A percentile compares a stretch with the other conserved stretches of the same genome.
These are phyloP conservation scores for Lachnellula occidentalis DNA, from an alignment of 2,329 filamentous ascomycete species.

Conservation along the genomic window DNA sequence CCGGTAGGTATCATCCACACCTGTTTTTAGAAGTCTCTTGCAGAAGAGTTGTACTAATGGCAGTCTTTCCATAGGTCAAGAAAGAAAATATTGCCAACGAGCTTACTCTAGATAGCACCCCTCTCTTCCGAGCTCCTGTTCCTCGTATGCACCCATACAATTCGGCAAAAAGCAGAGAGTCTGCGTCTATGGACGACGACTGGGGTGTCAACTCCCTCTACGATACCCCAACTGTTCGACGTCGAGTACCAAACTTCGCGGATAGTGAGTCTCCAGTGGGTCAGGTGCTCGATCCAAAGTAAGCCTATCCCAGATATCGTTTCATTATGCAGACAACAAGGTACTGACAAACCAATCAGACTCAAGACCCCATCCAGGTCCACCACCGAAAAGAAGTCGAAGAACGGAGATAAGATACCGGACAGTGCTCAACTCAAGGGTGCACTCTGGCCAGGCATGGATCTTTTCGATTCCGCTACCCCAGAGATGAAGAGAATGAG, in stretches of 20 bases:
- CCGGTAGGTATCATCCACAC: conserved; percentile 10
- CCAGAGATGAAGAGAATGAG: conserved; percentile 66
- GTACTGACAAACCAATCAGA: conserved; percentile 12
- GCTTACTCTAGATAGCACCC: conserved; percentile 10
- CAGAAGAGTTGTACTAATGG: not conserved
- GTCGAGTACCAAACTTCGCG: conserved; percentile 23
- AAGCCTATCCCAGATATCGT: not conserved
- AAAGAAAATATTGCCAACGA: conserved; percentile 11
- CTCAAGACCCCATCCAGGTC: conserved; percentile 23
- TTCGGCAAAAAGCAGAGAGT: conserved; percentile 6
- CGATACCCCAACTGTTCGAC: conserved; percentile 26
- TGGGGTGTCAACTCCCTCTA: conserved; percentile 20
- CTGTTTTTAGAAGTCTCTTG: not conserved
- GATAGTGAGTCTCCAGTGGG: conserved; percentile 6
- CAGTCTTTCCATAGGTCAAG: conserved; percentile 6
- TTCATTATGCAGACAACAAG: not conserved
- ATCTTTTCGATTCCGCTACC: conserved; percentile 74
- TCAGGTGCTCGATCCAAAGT: conserved; percentile 20
- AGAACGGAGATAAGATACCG: conserved; percentile 18
- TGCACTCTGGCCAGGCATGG: conserved; percentile 71
- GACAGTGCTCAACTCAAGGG: conserved; percentile 55
- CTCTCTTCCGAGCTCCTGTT: conserved; percentile 26
- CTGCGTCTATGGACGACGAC: conserved; percentile 9
- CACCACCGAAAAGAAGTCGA: conserved; percentile 7
- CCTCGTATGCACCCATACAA: conserved; percentile 30